Base-by-base conservation (phyloP, 495 filamentous ascomycete genomes). In the Lentithecium fluviatile region DNA sequence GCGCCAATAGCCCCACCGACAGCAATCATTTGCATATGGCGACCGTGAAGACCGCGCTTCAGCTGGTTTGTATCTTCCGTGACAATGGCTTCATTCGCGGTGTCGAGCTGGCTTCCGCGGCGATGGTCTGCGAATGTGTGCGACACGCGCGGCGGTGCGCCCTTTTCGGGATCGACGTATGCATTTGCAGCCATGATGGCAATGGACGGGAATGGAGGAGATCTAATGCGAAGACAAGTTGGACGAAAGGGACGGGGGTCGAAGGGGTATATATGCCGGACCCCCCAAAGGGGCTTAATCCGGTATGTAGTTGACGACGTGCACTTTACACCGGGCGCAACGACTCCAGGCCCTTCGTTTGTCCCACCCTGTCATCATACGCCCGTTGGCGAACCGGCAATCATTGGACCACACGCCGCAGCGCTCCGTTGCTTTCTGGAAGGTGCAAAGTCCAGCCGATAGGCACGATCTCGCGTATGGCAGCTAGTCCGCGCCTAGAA, bases 1-100 rank as follows among this genome's bases (percentile, higher is more conserved):
- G 72, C 70, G 4, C 72, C 72, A 34, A 75, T 72, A 5, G 69
- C 64, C 19, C 72, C 72, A 19, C 71, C 72, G 45, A 73, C 69
- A 43, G 70, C 58, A 59, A 62, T 67, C 58, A 67, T 62, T 32
- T 67, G 64, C 64, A 67, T 67, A 42, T 67, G 64, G 17, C 64
- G 58, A 20, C 64, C 64, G 26, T 58, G 43, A 17, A 67, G 54
- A 34, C 57, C 52, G 4, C 59, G 45, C 29, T 67, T 46, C 40
- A 67, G 43, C 48, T 58, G 23, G 23, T 56, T 61, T 26, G 24
- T 51, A 7, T 67, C 63, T 19, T 46, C 45, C 17, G 15, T 32
- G 17, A 48, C 48, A 37, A 48, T 52, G 15, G 20, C 50, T 13
- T 26, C 50, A 24, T 42, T 53, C 25, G 17, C 63, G 38, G 46